Evolutionary conservation across 1,284 basidiomycete species (phyloP).

Genomic region (Fomitopsis palustris): DNA sequence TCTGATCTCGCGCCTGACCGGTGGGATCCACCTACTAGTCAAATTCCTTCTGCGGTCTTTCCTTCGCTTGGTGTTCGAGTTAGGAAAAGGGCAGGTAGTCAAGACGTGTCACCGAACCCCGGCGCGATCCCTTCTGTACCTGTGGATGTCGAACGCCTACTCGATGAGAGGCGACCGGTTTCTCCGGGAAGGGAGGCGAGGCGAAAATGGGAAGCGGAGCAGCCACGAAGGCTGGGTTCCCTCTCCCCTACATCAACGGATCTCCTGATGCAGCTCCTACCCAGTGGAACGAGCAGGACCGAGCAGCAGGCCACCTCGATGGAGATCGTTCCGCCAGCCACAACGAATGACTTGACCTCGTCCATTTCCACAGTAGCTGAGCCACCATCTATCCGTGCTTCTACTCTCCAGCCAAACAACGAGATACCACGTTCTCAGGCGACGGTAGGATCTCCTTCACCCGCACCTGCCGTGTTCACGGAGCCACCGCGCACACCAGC

Average conservation of each 20-base stretch:
- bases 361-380: neutral
- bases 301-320: conserved; percentile 7
- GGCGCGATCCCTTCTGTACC: neutral
- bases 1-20: neutral
- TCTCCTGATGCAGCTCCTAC: conserved; percentile 29
- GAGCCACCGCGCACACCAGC: conserved; percentile 53
- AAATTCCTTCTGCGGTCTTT: neutral
- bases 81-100: neutral
- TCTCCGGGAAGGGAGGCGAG: neutral
- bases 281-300: conserved; percentile 5
- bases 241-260: conserved; percentile 35
- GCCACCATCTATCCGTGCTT: neutral
- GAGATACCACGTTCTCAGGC: neutral
- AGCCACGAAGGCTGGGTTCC: conserved; percentile 20
- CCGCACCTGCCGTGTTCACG: conserved; percentile 30
- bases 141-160: neutral
- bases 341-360: neutral
- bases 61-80: neutral
- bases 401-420: neutral
- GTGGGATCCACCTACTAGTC: neutral
- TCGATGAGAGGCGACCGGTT: neutral
- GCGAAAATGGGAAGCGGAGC: neutral
- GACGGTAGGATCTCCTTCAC: conserved; percentile 1
- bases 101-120: neutral
- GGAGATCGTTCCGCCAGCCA: neutral